Conservation (phyloP, 352 stramenopile species). For the Phytophthora aleatoria region DNA sequence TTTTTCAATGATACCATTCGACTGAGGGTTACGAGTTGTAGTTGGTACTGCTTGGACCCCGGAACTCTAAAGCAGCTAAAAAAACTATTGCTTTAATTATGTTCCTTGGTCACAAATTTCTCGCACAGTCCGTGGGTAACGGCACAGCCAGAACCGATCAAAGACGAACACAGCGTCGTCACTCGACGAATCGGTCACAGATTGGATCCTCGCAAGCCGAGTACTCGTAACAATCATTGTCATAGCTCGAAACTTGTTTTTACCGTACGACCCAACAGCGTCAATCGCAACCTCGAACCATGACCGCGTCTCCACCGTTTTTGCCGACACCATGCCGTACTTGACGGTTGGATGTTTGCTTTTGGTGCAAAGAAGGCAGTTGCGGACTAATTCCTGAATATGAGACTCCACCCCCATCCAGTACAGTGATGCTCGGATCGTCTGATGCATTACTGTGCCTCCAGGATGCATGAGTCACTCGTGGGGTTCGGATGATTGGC, state of each 20-base stretch:
- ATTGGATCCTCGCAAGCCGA: background rate
- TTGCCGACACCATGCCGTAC: background rate
- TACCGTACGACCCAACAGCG: background rate
- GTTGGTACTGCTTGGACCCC: background rate
- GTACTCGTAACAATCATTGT: slow-evolving; percentile 9
- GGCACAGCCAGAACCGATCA: slow-evolving; percentile 5
- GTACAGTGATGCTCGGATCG: no score
- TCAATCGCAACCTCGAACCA: slow-evolving; percentile 6
- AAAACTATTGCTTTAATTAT: slow-evolving; percentile 12
- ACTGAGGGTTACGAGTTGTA: background rate
- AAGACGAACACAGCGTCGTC: slow-evolving; percentile 1
- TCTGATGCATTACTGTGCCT: no score
- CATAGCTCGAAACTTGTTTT: background rate
- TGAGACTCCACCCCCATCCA: no score
- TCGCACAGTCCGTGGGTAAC: background rate
- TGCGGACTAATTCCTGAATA: no score
- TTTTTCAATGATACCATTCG: slow-evolving; percentile 7
- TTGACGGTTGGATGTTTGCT: slow-evolving; percentile 3
- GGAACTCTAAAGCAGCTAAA: slow-evolving; percentile 12
- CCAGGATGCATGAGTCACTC: no score
- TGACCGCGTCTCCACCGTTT: background rate
- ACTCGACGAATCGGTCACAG: background rate
- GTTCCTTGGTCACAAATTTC: slow-evolving; percentile 1
- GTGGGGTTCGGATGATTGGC: no score
- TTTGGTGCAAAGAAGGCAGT: slow-evolving; percentile 1